Percentiles rank a stretch among this genome's conserved stretches.
Conservation (phyloP, 176 grass and related monocot genomes). For the Ampelocalamus luodianensis region DNA sequence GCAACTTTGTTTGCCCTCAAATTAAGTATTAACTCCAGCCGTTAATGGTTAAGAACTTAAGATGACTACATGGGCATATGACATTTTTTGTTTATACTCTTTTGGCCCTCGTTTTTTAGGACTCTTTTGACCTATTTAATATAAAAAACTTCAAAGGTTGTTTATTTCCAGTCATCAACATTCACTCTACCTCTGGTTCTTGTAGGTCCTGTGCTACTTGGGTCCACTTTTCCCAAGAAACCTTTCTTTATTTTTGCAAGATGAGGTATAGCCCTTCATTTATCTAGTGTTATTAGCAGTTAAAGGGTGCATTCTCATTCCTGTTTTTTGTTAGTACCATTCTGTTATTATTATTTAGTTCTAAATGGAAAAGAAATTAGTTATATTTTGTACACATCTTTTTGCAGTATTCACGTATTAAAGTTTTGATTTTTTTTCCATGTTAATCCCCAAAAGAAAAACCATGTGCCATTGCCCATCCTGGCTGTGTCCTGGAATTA, state of each 20-base stretch:
- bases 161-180: constrained; percentile 20
- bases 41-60: constrained; percentile 19
- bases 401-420: constrained; percentile 12
- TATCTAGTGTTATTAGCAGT: constrained; percentile 34
- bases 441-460: neutral
- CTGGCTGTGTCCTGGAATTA: constrained; percentile 4
- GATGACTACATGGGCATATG: neutral
- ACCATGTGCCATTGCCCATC: neutral
- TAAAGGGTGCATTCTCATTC: constrained; percentile 30
- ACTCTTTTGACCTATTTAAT: constrained; percentile 13
- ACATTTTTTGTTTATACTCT: constrained; percentile 22
- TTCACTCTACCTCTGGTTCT: constrained; percentile 25
- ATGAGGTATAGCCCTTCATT: constrained; percentile 79
- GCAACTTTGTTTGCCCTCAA: constrained; percentile 17
- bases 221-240: constrained; percentile 90
- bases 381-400: constrained; percentile 26
- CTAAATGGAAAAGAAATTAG: neutral
- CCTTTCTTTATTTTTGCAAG: constrained; percentile 91
- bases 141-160: constrained; percentile 8
- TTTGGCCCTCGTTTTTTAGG: constrained; percentile 15
- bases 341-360: constrained; percentile 30
- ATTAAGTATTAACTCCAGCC: constrained; percentile 28
- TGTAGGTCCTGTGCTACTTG: constrained; percentile 89
- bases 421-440: constrained; percentile 11
- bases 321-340: constrained; percentile 12